A percentile compares a stretch with the other conserved stretches of the same genome.
These are phyloP conservation scores for Fusarium pseudograminearum DNA, from an alignment of 2,329 filamentous ascomycete species.

Conservation along the genomic window DNA sequence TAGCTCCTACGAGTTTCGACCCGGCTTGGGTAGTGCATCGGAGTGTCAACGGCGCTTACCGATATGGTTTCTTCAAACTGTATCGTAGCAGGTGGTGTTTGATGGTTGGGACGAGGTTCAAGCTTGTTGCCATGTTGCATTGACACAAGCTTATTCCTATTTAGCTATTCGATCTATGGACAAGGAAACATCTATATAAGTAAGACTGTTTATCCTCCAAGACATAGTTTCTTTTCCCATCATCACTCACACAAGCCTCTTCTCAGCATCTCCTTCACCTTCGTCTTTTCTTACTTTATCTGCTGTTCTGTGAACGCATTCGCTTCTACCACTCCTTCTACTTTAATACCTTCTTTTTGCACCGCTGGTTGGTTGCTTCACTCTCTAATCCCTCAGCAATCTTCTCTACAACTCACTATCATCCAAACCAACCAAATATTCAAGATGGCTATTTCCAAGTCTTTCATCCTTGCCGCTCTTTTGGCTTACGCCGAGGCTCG, in stretches of 20 bases:
- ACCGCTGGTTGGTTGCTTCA: constrained; percentile 42
- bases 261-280: constrained; percentile 16
- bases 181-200: constrained; percentile 41
- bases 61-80: constrained; percentile 16
- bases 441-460: constrained; percentile 34
- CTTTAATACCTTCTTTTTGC: constrained; percentile 32
- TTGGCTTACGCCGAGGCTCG: constrained; percentile 63
- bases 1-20: constrained; percentile 7
- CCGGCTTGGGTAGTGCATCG: constrained; percentile 6
- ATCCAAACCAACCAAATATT: constrained; percentile 3
- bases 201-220: constrained; percentile 26
- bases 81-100: constrained; percentile 32
- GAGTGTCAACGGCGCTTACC: constrained; percentile 21
- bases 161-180: constrained; percentile 26
- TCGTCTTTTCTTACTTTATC: constrained; percentile 30
- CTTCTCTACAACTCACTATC: constrained; percentile 2
- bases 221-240: constrained; percentile 20
- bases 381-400: constrained; percentile 16
- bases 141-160: constrained; percentile 33
- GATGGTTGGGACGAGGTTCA: constrained; percentile 25
- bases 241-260: constrained; percentile 34
- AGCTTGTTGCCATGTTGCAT: constrained; percentile 15
- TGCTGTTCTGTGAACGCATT: constrained; percentile 51
- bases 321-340: constrained; percentile 42
- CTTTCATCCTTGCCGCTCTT: constrained; percentile 33